Conservation (phyloP, 2,329 filamentous ascomycete species). For the Hypoxylon sp. region DNA sequence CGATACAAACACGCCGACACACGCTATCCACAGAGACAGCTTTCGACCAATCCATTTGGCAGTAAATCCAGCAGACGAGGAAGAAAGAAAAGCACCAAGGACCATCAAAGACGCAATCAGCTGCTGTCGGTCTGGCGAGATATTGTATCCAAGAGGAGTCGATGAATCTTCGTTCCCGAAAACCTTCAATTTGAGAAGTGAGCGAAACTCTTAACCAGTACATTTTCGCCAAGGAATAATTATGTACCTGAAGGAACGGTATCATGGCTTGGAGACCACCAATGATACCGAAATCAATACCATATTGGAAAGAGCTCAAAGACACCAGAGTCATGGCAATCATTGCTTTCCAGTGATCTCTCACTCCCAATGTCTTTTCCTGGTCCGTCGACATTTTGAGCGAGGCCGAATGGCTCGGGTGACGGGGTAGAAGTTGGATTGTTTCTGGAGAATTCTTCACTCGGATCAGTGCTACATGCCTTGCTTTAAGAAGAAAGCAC, state of each 20-base stretch:
- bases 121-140: constrained; percentile 60
- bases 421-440: constrained; percentile 5
- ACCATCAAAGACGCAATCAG: constrained; percentile 66
- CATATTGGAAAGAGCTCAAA: constrained; percentile 55
- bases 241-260: constrained; percentile 52
- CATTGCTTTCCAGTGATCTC: constrained; percentile 51
- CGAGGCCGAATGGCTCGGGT: background rate
- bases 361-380: constrained; percentile 42
- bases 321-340: constrained; percentile 51
- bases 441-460: background rate
- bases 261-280: constrained; percentile 55
- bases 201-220: constrained; percentile 5
- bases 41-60: constrained; percentile 57
- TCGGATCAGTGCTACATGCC: constrained; percentile 3
- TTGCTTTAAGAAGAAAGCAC: constrained; percentile 25
- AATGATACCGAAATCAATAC: constrained; percentile 55
- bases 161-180: constrained; percentile 50
- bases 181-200: constrained; percentile 41
- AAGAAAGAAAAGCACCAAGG: constrained; percentile 63
- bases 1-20: constrained; percentile 57
- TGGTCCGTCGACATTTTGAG: constrained; percentile 44
- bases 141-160: constrained; percentile 50
- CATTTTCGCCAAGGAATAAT: background rate
- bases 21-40: constrained; percentile 59
- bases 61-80: constrained; percentile 59